phyloP scores from a whole-genome alignment of 1,284 basidiomycete genomes.

The Lignosus rhinocerotis region DNA sequence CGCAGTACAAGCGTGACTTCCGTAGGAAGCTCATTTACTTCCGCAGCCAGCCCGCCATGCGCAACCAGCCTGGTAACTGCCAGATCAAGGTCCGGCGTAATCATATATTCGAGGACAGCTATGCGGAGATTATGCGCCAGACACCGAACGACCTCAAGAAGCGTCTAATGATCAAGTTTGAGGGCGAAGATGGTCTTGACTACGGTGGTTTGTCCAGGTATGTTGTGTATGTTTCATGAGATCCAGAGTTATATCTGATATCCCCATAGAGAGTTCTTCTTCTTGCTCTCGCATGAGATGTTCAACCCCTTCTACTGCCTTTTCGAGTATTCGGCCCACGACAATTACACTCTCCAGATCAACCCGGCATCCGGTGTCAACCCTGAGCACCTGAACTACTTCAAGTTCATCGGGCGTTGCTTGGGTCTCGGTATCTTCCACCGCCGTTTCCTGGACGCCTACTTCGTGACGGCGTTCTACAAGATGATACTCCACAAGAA shows the following conservation, averaged over 20 bases:
- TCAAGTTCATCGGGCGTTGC: conserved; percentile 97
- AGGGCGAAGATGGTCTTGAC: conserved; percentile 97
- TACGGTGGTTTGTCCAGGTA: conserved; percentile 96
- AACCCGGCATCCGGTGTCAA: conserved; percentile 98
- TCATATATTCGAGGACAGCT: conserved; percentile 96
- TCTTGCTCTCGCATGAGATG: conserved; percentile 97
- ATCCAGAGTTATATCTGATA: conserved; percentile 1
- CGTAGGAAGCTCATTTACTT: conserved; percentile 98
- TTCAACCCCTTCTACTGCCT: conserved; percentile 99
- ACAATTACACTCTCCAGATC: conserved; percentile 99
- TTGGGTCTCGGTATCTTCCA: conserved; percentile 98
- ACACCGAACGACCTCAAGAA: conserved; percentile 95
- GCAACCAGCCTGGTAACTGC: conserved; percentile 88
- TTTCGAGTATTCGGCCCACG: conserved; percentile 99
- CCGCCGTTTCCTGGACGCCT: conserved; percentile 96
- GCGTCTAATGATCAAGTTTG: conserved; percentile 98
- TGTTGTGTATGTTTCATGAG: conserved; percentile 24
- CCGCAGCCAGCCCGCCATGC: conserved; percentile 94
- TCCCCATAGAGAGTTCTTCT: conserved; percentile 91
- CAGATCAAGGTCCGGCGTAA: conserved; percentile 94
- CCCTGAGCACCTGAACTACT: conserved; percentile 98
- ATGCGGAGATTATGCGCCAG: conserved; percentile 93
- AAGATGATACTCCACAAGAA: conserved; percentile 97
- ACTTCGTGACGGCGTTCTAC: conserved; percentile 99
- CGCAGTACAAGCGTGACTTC: conserved; percentile 99